phyloP scores from a whole-genome alignment of 2,329 filamentous ascomycete genomes.

The Arthrobotrys sphaeroides region DNA sequence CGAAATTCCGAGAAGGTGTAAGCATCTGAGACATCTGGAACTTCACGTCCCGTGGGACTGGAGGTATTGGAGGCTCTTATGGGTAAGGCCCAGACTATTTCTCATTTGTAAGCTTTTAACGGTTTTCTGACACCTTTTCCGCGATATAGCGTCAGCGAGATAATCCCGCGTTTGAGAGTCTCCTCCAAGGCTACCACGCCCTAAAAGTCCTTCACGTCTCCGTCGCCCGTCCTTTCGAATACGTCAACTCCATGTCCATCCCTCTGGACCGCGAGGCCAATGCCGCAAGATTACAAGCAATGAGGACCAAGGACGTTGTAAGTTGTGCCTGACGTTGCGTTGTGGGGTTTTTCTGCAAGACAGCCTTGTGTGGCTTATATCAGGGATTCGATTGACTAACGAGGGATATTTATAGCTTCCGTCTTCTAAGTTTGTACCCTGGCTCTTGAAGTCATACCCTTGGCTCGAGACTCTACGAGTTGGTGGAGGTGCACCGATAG shows the following conservation, averaged over 20 bases:
- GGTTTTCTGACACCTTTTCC: slow-evolving; percentile 27
- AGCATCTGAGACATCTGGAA: slow-evolving; percentile 48
- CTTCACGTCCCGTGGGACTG: slow-evolving; percentile 52
- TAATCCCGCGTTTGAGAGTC: slow-evolving; percentile 38
- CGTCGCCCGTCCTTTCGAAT: slow-evolving; percentile 45
- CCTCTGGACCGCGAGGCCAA: slow-evolving; percentile 43
- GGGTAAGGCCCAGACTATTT: slow-evolving; percentile 32
- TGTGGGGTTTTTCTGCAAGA: slow-evolving; percentile 13
- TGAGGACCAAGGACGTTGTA: slow-evolving; percentile 51
- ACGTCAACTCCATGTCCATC: slow-evolving; percentile 41
- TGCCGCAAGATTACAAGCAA: slow-evolving; percentile 43
- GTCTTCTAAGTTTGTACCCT: slow-evolving; percentile 46
- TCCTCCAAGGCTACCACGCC: slow-evolving; percentile 49
- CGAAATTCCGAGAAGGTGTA: slow-evolving; percentile 51
- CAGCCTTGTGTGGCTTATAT: slow-evolving; percentile 14
- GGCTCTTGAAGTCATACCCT: slow-evolving; percentile 45
- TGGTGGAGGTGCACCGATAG: slow-evolving; percentile 21
- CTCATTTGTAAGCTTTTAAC: neutral
- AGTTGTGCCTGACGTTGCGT: slow-evolving; percentile 34
- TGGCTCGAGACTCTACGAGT: slow-evolving; percentile 34
- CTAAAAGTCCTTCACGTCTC: slow-evolving; percentile 42
- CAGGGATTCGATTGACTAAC: slow-evolving; percentile 3
- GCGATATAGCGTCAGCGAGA: slow-evolving; percentile 45
- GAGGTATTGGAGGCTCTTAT: slow-evolving; percentile 46
- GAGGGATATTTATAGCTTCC: slow-evolving; percentile 32